Evolutionary conservation across 2,329 filamentous ascomycete species (phyloP).

Genomic region (Verticillium longisporum): DNA sequence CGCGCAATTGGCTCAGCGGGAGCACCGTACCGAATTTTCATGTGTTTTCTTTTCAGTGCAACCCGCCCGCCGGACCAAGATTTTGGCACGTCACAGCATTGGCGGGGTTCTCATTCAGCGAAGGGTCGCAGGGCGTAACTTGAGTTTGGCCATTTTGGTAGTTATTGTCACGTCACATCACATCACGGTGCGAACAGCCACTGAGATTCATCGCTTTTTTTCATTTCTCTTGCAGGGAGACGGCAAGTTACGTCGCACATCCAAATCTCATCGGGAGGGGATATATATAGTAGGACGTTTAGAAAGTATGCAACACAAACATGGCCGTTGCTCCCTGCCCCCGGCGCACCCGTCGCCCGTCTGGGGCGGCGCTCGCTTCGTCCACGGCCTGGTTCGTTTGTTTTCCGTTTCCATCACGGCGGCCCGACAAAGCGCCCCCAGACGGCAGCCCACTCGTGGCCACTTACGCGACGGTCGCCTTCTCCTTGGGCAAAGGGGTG

Average conservation of each 20-base stretch:
- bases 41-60: too few relatives aligned
- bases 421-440: constrained; percentile 1
- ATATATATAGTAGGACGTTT: background rate
- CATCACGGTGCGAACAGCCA: background rate
- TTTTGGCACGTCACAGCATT: too few relatives aligned
- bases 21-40: too few relatives aligned
- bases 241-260: background rate
- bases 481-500: constrained; percentile 57
- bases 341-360: background rate
- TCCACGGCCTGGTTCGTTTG: background rate
- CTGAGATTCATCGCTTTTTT: background rate
- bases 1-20: too few relatives aligned
- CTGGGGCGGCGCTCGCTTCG: background rate
- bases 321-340: background rate
- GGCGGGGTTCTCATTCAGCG: too few relatives aligned
- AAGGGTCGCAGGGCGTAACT: too few relatives aligned
- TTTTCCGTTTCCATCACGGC: background rate
- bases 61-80: too few relatives aligned
- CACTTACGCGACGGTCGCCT: constrained; percentile 25
- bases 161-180: background rate
- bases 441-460: background rate
- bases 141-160: background rate
- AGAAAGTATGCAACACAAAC: background rate
- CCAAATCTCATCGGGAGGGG: background rate
- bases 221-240: background rate